Evolutionary conservation across 495 filamentous ascomycete genomes (phyloP).

Genomic region (Tricharina praecox): DNA sequence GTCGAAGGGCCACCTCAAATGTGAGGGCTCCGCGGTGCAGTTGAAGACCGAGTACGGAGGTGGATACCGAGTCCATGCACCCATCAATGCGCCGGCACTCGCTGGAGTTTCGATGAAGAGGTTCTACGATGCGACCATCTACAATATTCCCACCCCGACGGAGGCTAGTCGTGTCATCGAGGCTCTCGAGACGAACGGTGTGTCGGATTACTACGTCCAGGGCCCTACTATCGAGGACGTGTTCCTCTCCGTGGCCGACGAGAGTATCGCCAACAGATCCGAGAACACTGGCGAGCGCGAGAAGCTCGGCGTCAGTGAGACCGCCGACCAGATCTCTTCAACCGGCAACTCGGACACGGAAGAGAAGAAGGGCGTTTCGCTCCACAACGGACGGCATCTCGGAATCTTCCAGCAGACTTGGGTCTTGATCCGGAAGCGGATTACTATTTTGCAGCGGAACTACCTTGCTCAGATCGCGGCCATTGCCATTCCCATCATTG

Average conservation of each 20-base stretch:
- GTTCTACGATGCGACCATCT: slow-evolving; percentile 49
- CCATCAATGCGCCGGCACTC: slow-evolving; percentile 38
- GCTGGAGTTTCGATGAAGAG: slow-evolving; percentile 39
- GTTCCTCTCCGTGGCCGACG: slow-evolving; percentile 65
- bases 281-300: not conserved
- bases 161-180: slow-evolving; percentile 50
- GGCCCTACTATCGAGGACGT: slow-evolving; percentile 80
- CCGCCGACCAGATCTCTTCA: slow-evolving; percentile 8
- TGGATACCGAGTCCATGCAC: slow-evolving; percentile 62
- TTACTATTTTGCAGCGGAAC: slow-evolving; percentile 58
- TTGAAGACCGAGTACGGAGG: slow-evolving; percentile 52
- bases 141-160: slow-evolving; percentile 44
- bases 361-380: slow-evolving; percentile 31
- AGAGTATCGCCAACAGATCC: slow-evolving; percentile 33
- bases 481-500: slow-evolving; percentile 55
- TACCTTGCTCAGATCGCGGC: slow-evolving; percentile 56
- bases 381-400: slow-evolving; percentile 51
- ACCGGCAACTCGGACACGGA: slow-evolving; percentile 11
- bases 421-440: slow-evolving; percentile 60
- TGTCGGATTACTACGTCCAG: slow-evolving; percentile 56
- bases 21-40: slow-evolving; percentile 59
- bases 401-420: slow-evolving; percentile 46
- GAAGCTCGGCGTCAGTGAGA: not conserved
- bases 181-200: slow-evolving; percentile 41
- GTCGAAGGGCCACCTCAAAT: slow-evolving; percentile 52